Evolutionary conservation across 768 basidiomycete genomes (phyloP).

Genomic region (Gelatoporia subvermispora): DNA sequence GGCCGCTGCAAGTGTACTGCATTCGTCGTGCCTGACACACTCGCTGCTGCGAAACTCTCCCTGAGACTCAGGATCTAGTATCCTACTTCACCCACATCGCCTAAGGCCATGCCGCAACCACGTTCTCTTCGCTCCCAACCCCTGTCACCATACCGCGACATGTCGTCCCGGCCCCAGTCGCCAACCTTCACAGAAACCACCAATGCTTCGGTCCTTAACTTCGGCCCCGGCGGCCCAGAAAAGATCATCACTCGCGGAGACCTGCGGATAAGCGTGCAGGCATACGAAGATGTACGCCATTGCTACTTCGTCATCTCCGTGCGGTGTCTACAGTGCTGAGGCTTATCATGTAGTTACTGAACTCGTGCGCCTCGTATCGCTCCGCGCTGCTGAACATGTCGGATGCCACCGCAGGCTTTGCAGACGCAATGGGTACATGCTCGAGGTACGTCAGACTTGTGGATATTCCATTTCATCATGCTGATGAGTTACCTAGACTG

Average conservation of each 20-base stretch:
- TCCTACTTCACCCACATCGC: conserved; percentile 1
- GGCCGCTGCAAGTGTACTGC: conserved; percentile 7
- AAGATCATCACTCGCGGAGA: conserved; percentile 81
- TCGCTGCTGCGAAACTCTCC: not conserved
- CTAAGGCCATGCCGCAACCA: conserved; percentile 44
- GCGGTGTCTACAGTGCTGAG: not conserved
- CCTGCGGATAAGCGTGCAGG: conserved; percentile 71
- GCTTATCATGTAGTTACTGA: conserved; percentile 55
- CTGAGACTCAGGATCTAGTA: too few species aligned
- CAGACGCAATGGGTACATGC: conserved; percentile 81
- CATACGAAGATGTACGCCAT: conserved; percentile 71
- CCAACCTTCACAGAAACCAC: conserved; percentile 83
- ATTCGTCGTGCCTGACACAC: conserved; percentile 2
- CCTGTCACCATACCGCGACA: conserved; percentile 41
- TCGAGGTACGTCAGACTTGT: conserved; percentile 52
- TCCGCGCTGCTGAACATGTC: conserved; percentile 77
- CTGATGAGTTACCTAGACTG: conserved; percentile 37
- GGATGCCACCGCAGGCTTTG: conserved; percentile 78
- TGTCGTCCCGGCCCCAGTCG: conserved; percentile 63
- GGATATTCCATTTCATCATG: not conserved
- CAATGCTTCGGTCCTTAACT: conserved; percentile 71
- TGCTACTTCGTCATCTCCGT: not conserved
- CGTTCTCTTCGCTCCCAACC: conserved; percentile 54
- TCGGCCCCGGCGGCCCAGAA: conserved; percentile 67
- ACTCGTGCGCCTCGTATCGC: conserved; percentile 73